phyloP scores from a whole-genome alignment of 2,329 filamentous ascomycete species.

The Pyrenophora teres region DNA sequence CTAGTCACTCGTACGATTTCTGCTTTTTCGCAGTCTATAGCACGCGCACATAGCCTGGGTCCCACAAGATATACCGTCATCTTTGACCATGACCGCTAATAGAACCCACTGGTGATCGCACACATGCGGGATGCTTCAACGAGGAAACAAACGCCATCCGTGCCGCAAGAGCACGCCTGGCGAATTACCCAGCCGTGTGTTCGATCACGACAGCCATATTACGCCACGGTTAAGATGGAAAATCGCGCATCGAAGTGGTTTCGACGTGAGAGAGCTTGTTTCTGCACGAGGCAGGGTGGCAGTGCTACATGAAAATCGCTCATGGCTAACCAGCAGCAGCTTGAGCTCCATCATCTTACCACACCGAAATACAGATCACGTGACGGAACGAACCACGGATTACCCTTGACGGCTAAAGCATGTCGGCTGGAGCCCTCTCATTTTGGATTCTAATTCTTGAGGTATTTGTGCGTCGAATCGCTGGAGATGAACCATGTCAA shows the following conservation, averaged over 20 bases:
- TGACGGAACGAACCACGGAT: slow-evolving; percentile 8
- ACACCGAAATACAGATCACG: slow-evolving; percentile 15
- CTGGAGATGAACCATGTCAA: slow-evolving; percentile 9
- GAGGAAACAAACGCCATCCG: not conserved
- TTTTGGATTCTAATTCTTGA: slow-evolving; percentile 13
- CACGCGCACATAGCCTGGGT: too few species aligned
- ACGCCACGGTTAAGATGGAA: slow-evolving; percentile 1
- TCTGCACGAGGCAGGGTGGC: slow-evolving; percentile 18
- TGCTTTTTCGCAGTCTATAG: too few species aligned
- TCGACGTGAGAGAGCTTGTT: slow-evolving; percentile 5
- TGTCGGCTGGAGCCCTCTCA: slow-evolving; percentile 14
- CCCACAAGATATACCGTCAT: too few species aligned
- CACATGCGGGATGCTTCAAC: too few species aligned
- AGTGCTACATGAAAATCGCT: slow-evolving; percentile 31
- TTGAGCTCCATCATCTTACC: slow-evolving; percentile 15
- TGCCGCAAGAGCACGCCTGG: not conserved
- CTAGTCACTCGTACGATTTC: too few species aligned
- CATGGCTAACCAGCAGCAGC: slow-evolving; percentile 33
- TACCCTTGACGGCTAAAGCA: slow-evolving; percentile 15
- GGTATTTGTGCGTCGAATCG: slow-evolving; percentile 35
- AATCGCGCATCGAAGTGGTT: slow-evolving; percentile 10
- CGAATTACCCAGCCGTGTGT: not conserved
- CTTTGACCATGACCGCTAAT: too few species aligned
- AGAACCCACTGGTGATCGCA: too few species aligned
- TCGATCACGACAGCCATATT: not conserved